phyloP scores from a whole-genome alignment of 78 protist genomes.

The Anaeramoeba flamelloides region DNA sequence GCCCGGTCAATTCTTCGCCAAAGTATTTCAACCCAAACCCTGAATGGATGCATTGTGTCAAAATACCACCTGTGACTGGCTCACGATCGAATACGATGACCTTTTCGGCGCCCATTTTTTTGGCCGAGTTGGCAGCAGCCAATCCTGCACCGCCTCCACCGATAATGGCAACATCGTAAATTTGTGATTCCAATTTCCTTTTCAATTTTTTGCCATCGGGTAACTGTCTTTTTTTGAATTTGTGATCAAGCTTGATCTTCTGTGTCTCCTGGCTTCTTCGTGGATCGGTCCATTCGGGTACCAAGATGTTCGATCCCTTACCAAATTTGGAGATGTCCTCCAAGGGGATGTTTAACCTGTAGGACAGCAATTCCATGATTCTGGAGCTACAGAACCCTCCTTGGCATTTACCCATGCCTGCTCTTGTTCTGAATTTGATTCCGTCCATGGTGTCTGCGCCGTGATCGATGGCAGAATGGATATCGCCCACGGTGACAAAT shows the following conservation, averaged over 20 bases:
- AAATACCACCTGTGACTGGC: background rate
- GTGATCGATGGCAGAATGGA: background rate
- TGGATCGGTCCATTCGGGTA: background rate
- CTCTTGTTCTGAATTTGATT: background rate
- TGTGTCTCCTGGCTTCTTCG: background rate
- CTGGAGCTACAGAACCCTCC: background rate
- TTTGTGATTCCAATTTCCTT: too few relatives aligned
- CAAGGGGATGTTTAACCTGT: background rate
- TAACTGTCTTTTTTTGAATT: background rate
- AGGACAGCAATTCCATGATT: background rate
- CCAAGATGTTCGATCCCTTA: background rate
- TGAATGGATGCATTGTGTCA: background rate
- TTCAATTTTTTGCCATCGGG: background rate
- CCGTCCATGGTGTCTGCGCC: conserved; percentile 1
- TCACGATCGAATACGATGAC: background rate
- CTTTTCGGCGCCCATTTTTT: background rate
- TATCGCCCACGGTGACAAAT: background rate
- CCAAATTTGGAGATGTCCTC: background rate
- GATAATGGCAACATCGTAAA: background rate
- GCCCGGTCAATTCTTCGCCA: background rate
- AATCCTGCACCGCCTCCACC: background rate
- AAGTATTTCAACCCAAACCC: background rate
- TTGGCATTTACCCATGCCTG: background rate
- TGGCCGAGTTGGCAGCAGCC: background rate
- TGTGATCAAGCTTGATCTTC: background rate